Evolutionary conservation across 2,329 filamentous ascomycete genomes (phyloP).

Genomic region (Conoideocrella luteorostrata): DNA sequence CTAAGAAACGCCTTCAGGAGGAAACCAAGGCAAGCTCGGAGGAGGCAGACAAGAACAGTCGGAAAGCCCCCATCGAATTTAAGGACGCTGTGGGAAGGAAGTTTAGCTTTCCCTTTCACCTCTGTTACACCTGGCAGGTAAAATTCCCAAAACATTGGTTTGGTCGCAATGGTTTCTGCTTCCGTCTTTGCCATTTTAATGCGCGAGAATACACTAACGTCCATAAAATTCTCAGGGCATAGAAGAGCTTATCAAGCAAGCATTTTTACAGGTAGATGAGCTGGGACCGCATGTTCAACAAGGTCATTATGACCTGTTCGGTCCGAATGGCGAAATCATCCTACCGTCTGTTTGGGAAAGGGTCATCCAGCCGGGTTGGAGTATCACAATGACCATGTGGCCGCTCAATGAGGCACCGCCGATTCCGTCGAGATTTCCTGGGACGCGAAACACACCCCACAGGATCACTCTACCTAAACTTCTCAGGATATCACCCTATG

Average conservation of each 20-base stretch:
- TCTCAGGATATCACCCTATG: too few relatives aligned
- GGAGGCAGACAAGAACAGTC: conserved; percentile 45
- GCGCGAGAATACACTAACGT: too few relatives aligned
- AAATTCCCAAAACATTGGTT: conserved; percentile 29
- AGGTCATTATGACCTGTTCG: conserved; percentile 74
- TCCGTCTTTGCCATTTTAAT: too few relatives aligned
- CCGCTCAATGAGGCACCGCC: conserved; percentile 39
- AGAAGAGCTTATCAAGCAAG: conserved; percentile 80
- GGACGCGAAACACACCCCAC: conserved; percentile 4
- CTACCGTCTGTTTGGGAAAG: conserved; percentile 73
- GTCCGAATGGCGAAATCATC: conserved; percentile 76
- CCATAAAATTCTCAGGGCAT: too few relatives aligned
- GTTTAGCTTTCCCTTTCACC: conserved; percentile 83
- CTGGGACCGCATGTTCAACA: conserved; percentile 70
- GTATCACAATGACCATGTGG: conserved; percentile 54
- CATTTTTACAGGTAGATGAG: conserved; percentile 73
- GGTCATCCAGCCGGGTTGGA: conserved; percentile 65
- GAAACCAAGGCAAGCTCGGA: conserved; percentile 44
- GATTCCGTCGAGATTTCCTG: conserved; percentile 1
- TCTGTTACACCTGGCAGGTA: conserved; percentile 81
- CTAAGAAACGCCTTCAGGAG: conserved; percentile 50
- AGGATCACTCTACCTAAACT: too few relatives aligned
- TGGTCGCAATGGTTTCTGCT: too few relatives aligned
- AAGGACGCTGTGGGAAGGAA: conserved; percentile 88
- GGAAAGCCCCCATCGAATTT: conserved; percentile 75